phyloP scores from a whole-genome alignment of 2,329 filamentous ascomycete genomes.

The Arthrinium phaeospermum region DNA sequence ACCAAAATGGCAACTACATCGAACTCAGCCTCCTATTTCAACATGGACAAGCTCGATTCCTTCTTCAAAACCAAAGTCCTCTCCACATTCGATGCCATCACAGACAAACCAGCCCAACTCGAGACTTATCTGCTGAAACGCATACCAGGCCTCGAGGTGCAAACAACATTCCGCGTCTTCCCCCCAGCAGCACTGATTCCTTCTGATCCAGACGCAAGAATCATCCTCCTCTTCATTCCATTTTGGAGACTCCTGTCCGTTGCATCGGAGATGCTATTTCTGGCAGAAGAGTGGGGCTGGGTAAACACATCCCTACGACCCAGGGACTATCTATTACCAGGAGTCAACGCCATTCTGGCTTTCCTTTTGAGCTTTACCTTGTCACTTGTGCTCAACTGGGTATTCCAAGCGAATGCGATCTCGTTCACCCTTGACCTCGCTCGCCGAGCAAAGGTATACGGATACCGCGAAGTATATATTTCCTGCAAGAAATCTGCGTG shows the following conservation, averaged over 20 bases:
- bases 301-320: background rate
- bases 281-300: background rate
- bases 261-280: background rate
- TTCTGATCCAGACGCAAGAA: background rate
- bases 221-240: background rate
- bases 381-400: background rate
- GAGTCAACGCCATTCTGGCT: background rate
- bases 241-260: background rate
- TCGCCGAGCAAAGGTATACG: background rate
- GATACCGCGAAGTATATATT: too few relatives aligned
- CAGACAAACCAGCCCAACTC: background rate
- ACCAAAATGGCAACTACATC: background rate
- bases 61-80: background rate
- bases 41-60: background rate
- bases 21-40: background rate
- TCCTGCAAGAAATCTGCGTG: too few relatives aligned
- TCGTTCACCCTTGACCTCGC: background rate
- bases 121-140: background rate
- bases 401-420: background rate
- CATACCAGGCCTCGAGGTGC: background rate
- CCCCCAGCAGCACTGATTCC: background rate
- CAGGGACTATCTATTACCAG: background rate
- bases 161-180: background rate
- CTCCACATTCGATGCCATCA: background rate
- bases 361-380: background rate